A percentile compares a stretch with the other conserved stretches of the same genome.
These are phyloP conservation scores for Ogataea methylovora DNA, from an alignment of 805 yeast genomes.

Conservation along the genomic window DNA sequence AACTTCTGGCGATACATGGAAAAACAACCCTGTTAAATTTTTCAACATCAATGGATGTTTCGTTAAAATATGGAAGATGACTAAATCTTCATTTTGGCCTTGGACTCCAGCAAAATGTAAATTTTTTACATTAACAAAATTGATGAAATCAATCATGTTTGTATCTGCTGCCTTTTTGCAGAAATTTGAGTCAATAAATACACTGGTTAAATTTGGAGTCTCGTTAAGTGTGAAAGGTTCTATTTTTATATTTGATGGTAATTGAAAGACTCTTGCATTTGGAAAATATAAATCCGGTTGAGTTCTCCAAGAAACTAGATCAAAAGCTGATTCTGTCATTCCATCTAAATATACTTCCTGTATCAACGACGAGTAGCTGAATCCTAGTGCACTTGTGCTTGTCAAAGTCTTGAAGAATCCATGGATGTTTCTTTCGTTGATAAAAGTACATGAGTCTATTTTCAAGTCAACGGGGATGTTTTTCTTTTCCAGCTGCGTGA, in stretches of 20 bases:
- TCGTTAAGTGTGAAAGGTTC: conserved; percentile 16
- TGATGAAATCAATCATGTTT: conserved; percentile 18
- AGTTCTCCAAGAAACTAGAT: conserved; percentile 17
- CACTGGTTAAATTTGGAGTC: conserved; percentile 18
- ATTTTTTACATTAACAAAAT: conserved; percentile 10
- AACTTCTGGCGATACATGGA: conserved; percentile 15
- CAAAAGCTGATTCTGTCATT: conserved; percentile 8
- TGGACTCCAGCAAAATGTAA: conserved; percentile 19
- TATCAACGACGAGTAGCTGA: conserved; percentile 16
- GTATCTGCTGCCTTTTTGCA: conserved; percentile 16
- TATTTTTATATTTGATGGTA: conserved; percentile 13
- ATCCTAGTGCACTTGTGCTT: conserved; percentile 10
- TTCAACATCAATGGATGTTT: conserved; percentile 18
- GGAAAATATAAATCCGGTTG: conserved; percentile 5
- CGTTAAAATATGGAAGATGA: conserved; percentile 21
- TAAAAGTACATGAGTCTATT: conserved; percentile 12
- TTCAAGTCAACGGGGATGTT: conserved; percentile 7
- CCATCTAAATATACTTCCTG: conserved; percentile 18
- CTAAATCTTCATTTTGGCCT: conserved; percentile 27
- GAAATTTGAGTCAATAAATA: conserved; percentile 21
- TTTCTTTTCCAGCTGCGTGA: conserved; percentile 5
- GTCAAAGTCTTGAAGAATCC: conserved; percentile 13
- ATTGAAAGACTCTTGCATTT: conserved; percentile 13
- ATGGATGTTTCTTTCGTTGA: conserved; percentile 6
- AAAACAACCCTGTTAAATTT: conserved; percentile 17